phyloP scores from a whole-genome alignment of 108 stramenopile genomes.

The Aurantiochytrium sp. region DNA sequence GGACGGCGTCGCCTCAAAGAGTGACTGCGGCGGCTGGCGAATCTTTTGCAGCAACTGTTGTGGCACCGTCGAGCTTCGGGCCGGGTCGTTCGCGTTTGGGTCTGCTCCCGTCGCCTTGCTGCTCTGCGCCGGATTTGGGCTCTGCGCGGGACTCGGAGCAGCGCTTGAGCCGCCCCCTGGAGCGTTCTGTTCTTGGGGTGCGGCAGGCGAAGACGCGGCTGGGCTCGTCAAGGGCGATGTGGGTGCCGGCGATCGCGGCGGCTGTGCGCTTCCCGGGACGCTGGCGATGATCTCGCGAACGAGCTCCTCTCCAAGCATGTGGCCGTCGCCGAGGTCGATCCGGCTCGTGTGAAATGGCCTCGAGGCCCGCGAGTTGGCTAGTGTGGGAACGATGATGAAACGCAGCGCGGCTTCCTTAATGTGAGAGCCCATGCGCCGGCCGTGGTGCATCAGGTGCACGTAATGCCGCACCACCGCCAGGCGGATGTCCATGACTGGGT shows the following conservation, averaged over 20 bases:
- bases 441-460: neutral
- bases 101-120: no score
- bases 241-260: neutral
- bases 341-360: neutral
- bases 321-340: neutral
- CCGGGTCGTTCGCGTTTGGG: neutral
- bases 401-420: conserved; percentile 16
- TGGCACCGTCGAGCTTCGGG: neutral
- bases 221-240: no score
- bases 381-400: neutral
- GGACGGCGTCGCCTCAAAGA: neutral
- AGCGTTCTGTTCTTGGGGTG: no score
- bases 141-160: no score
- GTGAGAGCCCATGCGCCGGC: neutral
- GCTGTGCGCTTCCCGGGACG: neutral
- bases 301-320: neutral
- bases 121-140: no score
- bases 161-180: no score
- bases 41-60: neutral
- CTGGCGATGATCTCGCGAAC: neutral
- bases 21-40: neutral
- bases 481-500: neutral
- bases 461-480: neutral
- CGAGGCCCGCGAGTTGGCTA: neutral
- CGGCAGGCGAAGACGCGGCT: no score